Base-by-base conservation (phyloP, 2,329 filamentous ascomycete genomes). In the Gyromitra esculenta region DNA sequence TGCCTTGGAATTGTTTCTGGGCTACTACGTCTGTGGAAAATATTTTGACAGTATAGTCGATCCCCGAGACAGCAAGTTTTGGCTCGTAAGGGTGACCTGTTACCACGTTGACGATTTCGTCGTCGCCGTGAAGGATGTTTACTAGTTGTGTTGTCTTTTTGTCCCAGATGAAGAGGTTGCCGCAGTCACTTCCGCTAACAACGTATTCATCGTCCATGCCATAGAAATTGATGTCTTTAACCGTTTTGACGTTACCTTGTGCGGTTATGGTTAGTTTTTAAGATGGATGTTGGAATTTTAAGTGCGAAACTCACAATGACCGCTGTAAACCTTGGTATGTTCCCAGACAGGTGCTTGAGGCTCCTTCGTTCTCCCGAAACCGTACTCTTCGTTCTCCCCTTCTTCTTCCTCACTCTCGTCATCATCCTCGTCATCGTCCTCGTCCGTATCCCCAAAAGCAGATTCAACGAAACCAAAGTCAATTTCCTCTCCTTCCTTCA, bases 191-290 rank as follows among this genome's bases (percentile, higher is more conserved):
- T 5, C 90, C 90, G 73, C 87, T 89, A 9, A 91, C 89, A 9
- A 91, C 88, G 78, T 91, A 91, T 81, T 91, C 89, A 79, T 91
- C 90, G 75, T 90, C 84, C 48, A 90, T 83, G 0, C 90, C 90
- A 77, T 89, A 91, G 83, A 88, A 91, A 77, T 91, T 91, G 76
- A 91, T 88, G 80, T 91, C 90, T 80, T 91, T 91, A 79, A 91
- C 89, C 15, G 75, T 77, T 65, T 75, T 75, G 2, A 78, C 68
- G 41, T 79, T 78, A 50, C 76, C 78, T 79, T 37, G n/a, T 57
- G 37, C 21, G n/a, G 21, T 7, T 18, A 6, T 67, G 31, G 39
- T 69, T 13, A 77, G 72, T 3, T 59, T 63, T 45, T 45, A 62
- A 41, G 18, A 63, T 63, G 31, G 8, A 37, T 57, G 37, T 13